Evolutionary conservation across 768 basidiomycete species (phyloP).

Genomic region (Punctularia strigosozonata): DNA sequence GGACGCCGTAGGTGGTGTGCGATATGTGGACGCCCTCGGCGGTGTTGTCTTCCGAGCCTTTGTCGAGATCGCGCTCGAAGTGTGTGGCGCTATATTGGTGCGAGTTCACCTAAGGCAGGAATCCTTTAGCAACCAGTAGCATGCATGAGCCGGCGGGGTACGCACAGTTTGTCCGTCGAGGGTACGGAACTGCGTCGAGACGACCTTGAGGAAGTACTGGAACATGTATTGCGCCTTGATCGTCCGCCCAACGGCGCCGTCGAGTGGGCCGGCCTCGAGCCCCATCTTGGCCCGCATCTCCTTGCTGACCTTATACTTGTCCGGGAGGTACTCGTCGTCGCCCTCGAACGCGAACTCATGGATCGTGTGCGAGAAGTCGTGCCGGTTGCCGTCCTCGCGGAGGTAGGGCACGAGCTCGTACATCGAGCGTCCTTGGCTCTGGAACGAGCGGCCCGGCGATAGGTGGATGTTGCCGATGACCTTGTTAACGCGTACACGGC

Average conservation of each 20-base stretch:
- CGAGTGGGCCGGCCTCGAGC: constrained; percentile 66
- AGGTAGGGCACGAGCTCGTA: constrained; percentile 94
- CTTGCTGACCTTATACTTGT: constrained; percentile 47
- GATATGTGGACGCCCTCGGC: constrained; percentile 57
- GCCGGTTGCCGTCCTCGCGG: constrained; percentile 73
- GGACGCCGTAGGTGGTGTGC: constrained; percentile 65
- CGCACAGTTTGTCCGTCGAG: constrained; percentile 59
- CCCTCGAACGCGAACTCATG: constrained; percentile 73
- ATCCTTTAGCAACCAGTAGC: not conserved
- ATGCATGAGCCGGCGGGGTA: constrained; percentile 5
- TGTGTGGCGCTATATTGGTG: constrained; percentile 95
- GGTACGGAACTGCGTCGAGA: constrained; percentile 89
- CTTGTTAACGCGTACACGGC: constrained; percentile 91
- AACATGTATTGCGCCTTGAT: constrained; percentile 84
- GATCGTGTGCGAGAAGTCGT: constrained; percentile 88
- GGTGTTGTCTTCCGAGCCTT: constrained; percentile 47
- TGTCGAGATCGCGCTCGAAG: constrained; percentile 83
- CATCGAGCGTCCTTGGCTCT: constrained; percentile 59
- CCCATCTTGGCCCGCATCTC: constrained; percentile 65
- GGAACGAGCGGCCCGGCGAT: constrained; percentile 93
- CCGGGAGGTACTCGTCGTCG: constrained; percentile 70
- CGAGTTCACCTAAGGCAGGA: constrained; percentile 49
- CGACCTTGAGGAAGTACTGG: constrained; percentile 98
- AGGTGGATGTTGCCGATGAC: constrained; percentile 94
- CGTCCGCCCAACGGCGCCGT: constrained; percentile 58